Conservation (phyloP, 2,329 filamentous ascomycete species). For the Madurella fahalii region DNA sequence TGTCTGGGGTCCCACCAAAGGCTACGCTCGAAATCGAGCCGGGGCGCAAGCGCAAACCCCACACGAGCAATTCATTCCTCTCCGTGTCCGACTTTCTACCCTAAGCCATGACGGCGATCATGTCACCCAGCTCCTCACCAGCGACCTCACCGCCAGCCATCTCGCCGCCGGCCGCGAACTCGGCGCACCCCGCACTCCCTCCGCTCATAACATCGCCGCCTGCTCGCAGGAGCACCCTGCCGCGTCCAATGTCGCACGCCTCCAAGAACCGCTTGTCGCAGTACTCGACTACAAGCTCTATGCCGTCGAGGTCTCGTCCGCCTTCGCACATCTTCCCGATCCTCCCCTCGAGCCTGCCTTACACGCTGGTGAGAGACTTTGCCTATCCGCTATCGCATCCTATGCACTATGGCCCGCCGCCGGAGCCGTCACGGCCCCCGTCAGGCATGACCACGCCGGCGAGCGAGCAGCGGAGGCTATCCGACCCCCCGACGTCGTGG, state of each 20-base stretch:
- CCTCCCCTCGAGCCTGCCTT: constrained; percentile 80
- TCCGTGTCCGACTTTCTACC: constrained; percentile 25
- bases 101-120: constrained; percentile 48
- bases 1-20: constrained; percentile 15
- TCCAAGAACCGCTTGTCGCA: constrained; percentile 79
- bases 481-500: constrained; percentile 74
- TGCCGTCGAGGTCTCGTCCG: constrained; percentile 68
- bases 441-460: constrained; percentile 81
- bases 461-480: constrained; percentile 74
- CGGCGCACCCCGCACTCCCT: constrained; percentile 52
- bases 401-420: constrained; percentile 89
- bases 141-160: constrained; percentile 50
- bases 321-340: constrained; percentile 76
- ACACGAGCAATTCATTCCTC: constrained; percentile 24
- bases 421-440: constrained; percentile 63
- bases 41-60: constrained; percentile 20
- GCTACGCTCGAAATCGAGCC: constrained; percentile 2
- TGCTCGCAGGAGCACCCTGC: constrained; percentile 55
- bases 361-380: constrained; percentile 92
- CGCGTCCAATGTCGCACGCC: constrained; percentile 69
- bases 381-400: constrained; percentile 81
- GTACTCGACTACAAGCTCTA: constrained; percentile 67
- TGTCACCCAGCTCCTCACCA: constrained; percentile 55
- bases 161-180: constrained; percentile 42
- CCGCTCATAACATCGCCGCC: constrained; percentile 56